Conservation (phyloP, 2,329 filamentous ascomycete genomes). For the Aureobasidium sp. region DNA sequence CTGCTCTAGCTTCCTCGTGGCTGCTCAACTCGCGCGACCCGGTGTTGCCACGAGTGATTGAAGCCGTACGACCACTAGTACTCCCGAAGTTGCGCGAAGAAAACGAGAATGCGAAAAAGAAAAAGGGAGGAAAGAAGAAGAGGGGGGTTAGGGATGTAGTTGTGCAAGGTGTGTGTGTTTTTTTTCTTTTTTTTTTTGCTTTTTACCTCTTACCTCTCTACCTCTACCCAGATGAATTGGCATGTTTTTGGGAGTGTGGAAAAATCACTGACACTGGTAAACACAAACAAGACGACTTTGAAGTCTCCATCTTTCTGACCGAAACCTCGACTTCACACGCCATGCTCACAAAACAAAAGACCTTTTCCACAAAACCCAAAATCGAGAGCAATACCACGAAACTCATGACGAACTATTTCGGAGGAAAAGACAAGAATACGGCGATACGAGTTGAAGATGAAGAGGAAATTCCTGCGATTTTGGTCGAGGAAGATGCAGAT, state of each 20-base stretch:
- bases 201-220: too few species aligned
- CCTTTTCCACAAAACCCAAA: slow-evolving; percentile 42
- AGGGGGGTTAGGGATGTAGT: slow-evolving; percentile 84
- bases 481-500: slow-evolving; percentile 42
- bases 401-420: slow-evolving; percentile 37
- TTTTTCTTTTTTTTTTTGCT: background rate
- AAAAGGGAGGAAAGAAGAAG: slow-evolving; percentile 53
- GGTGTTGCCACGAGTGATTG: slow-evolving; percentile 73
- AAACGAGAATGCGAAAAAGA: slow-evolving; percentile 52
- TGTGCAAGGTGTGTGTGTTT: slow-evolving; percentile 61
- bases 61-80: slow-evolving; percentile 75
- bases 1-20: slow-evolving; percentile 73
- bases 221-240: too few species aligned
- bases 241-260: too few species aligned
- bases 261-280: background rate
- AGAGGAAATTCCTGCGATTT: slow-evolving; percentile 37
- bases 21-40: slow-evolving; percentile 69
- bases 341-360: slow-evolving; percentile 76
- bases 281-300: slow-evolving; percentile 67
- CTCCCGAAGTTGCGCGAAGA: slow-evolving; percentile 88
- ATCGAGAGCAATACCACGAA: slow-evolving; percentile 39
- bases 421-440: slow-evolving; percentile 32
- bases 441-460: slow-evolving; percentile 34
- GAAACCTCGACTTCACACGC: slow-evolving; percentile 80
- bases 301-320: slow-evolving; percentile 88